Evolutionary conservation across 345 rosid genomes (phyloP), one percentile per base, ranked within the genome.

Genomic region (Arabidopsis suecica): DNA sequence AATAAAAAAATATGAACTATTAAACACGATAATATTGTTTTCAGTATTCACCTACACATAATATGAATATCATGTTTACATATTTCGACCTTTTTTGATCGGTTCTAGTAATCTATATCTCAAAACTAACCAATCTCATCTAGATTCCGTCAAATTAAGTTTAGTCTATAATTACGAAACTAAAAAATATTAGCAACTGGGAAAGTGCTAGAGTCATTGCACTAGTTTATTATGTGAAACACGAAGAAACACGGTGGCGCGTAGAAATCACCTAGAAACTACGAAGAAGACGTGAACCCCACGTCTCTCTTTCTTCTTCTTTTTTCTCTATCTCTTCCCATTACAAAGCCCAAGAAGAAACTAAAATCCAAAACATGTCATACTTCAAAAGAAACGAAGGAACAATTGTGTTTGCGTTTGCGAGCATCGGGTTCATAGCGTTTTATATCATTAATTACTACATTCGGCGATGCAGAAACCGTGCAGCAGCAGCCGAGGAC

Each of bases 271-370:
- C 40, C 37, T 36, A 74, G 72, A 57, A 57, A 14, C 37, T 68
- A 33, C 42, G 30, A 44, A 63, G 53, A 69, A 63, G 38, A 77
- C 76, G 80, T 77, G 80, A 63, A 63, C 37, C 30, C 59, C 75
- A 77, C 75, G 45, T 77, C 53, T 63, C 18, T 62, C 6, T 30
- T 56, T 20, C 32, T 54, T 9, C 44, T 25, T 53, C 9, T 53
- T 18, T 7, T 55, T 37, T 32, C 44, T 60, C 50, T 66, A n/a
- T 59, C 72, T 60, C 34, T 47, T 47, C 18, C 13, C 57, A 53
- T 28, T 42, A 44, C 30, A 44, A 69, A 22, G 2, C 50, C 0
- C 22, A 5, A 45, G 25, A 71, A 70, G 61, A 65, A 71, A 67
- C 22, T 63, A n/a, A 64, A 7, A 18, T 28, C 18, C 28, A 1